Percentiles rank a stretch among this genome's conserved stretches.
phyloP scores from a whole-genome alignment of 192 early-diverging fungal genomes.

The Backusella sp. region DNA sequence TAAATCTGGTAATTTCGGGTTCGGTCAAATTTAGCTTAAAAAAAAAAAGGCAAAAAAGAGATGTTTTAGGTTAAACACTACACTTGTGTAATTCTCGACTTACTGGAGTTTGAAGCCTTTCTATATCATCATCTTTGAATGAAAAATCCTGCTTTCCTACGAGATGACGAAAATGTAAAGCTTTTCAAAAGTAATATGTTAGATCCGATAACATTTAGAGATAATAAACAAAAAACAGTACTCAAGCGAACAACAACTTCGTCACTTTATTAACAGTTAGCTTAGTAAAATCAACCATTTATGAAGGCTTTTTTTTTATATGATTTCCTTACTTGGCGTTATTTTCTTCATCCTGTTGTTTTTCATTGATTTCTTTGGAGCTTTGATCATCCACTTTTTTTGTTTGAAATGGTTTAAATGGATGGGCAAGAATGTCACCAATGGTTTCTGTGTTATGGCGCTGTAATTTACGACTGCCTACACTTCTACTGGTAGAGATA shows the following conservation, averaged over 20 bases:
- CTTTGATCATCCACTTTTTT: conserved; percentile 8
- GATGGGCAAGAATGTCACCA: conserved; percentile 34
- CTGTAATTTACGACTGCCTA: neutral
- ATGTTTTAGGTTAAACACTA: neutral
- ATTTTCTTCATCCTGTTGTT: conserved; percentile 13
- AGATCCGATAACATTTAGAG: neutral
- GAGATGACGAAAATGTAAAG: conserved; percentile 30
- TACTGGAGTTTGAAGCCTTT: conserved; percentile 16
- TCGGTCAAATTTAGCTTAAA: conserved; percentile 21
- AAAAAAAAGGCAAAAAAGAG: neutral
- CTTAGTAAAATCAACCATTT: neutral
- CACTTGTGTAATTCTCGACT: neutral
- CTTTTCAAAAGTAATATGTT: conserved; percentile 8
- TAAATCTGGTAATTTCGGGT: conserved; percentile 10
- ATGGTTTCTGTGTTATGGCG: conserved; percentile 32
- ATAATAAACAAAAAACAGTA: neutral
- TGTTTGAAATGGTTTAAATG: conserved; percentile 12
- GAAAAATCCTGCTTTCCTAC: conserved; percentile 31
- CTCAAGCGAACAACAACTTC: neutral
- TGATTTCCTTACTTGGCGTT: neutral
- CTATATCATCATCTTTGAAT: conserved; percentile 12
- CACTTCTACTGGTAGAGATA: neutral
- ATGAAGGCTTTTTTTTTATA: neutral
- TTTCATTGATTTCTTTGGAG: conserved; percentile 9
- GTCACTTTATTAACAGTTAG: neutral